Evolutionary conservation across 495 filamentous ascomycete genomes (phyloP), one percentile per base, ranked within the genome.

Genomic region (Neurospora sp.): DNA sequence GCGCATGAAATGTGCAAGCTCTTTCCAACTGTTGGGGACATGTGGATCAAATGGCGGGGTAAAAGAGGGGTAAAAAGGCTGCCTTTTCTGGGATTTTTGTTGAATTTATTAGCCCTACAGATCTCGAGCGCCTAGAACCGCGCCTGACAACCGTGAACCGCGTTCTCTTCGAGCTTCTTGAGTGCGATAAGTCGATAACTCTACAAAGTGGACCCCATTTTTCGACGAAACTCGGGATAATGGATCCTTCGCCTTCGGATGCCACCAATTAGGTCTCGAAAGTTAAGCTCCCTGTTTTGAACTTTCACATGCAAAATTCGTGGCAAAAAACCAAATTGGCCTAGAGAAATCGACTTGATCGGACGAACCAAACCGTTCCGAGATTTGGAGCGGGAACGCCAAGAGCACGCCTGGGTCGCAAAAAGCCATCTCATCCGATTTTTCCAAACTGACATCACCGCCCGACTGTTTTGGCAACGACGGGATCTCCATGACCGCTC

Each of bases 11-110:
- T 72, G 39, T 71, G 75, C 75, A 76, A 73, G 65, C 41, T 48
- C 65, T 22, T 69, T 70, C 39, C 69, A 42, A 73, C 69, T 73
- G 75, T 76, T 76, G 75, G 75, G 75, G 75, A 73, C 41, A 70
- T 75, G 75, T 75, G 75, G 75, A 53, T 59, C 17, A 14, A 8
- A 37, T 40, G 44, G 59, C 39, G 71, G 37, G 61, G 65, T 72
- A 48, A 40, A 72, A 72, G 59, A 27, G 71, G 37, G 61, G 65
- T 72, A 45, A 45, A 42, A 48, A 40, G 71, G 27, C 39, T 35
- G 38, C 38, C 22, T 22, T 69, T 40, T 69, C 39, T 59, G 71
- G 12, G 14, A 39, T 65, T 72, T 72, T 72, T 53, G 40, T 42
- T 69, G 41, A 69, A 69, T 75, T 74, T 71, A 27, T 17, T 17